Base-by-base conservation (phyloP, 129 eudicot genomes). In the Sambucus nigra region DNA sequence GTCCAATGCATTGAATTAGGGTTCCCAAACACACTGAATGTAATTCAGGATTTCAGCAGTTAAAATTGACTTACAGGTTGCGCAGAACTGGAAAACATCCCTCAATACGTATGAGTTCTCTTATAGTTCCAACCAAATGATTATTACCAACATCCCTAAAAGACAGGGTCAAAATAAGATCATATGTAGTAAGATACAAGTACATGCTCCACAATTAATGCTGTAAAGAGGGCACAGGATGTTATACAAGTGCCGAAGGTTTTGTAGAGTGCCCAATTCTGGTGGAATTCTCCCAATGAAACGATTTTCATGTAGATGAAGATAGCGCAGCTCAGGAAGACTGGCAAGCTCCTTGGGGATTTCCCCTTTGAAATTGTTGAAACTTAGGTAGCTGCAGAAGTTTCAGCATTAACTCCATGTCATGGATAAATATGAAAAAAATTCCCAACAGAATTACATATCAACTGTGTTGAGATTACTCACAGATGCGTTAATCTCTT, bases 281-380 rank as follows among this genome's bases (percentile, higher is more conserved):
- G 95, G 80, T 25, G 99, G 99, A 62, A 92, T 80, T 26, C 96
- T 77, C 57, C 99, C 99, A 52, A 57, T 70, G 60, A 92, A 75
- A 45, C 94, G 96, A 61, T 92, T 92, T 76, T 86, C 94, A 64
- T 92, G 99, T 49, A 92, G 77, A 65, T 86, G 95, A 51, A 92
- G 80, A 73, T 82, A 83, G 29, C 83, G 91, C 16, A 92, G 76
- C 31, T 86, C 91, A 32, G 99, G 96, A 75, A 92, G 99, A 77
- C 80, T 74, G n/a, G 99, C 96, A 71, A 92, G 82, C 77, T 92
- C 99, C 73, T 65, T 75, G 6, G 99, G 99, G 44, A 92, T 92
- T 80, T 92, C 99, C 47, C 99, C 99, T 72, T 92, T 92, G 47
- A 92, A 86, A 76, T 58, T 86, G 75, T 92, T 92, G 57, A 92